Base-by-base conservation (phyloP, 345 rosid species). In the Citrus inodora region DNA sequence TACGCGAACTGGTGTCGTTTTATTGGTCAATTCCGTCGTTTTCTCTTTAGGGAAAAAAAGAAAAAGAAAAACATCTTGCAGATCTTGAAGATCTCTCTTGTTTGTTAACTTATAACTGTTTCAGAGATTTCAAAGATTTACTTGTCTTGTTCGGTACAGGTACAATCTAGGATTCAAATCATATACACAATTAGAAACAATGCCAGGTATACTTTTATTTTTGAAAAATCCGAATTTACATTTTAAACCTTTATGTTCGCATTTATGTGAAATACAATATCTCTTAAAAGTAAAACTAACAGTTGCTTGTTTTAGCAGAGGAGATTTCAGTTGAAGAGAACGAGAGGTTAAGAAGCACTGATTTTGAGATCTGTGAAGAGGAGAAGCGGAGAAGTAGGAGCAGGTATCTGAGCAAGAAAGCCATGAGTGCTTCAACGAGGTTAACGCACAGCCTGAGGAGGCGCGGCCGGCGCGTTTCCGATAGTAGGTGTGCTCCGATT, bases 401-500 rank as follows among this genome's bases (percentile, higher is more conserved):
- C 71, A 90, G 92, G 87, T 87, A 88, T 69, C 75, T 91, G 27
- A 93, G 84, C 88, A 93, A 89, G 86, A 91, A 90, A 82, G 97
- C 98, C 13, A 88, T 88, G 87, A 92, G 81, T 82, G 98, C 98
- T 48, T 92, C 99, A 1, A 86, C 88, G 9, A 91, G 82, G 84
- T 71, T 92, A 27, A 87, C 97, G 0, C 94, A 93, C 61, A 86
- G 88, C 37, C 82, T 93, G 0, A 89, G 89, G 83, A 95, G 91
- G 88, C 89, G 96, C 10, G 86, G 92, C 72, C 88, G 80, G 82
- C 91, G 94, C 19, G 90, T 91, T 13, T 79, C 92, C 2, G 92
- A 84, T 77, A 88, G 91, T 78, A 82, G 87, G 38, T 88, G 77
- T 4, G 77, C 90, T 0, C 82, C 85, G 65, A 78, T 93, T 76